Evolutionary conservation across 441 rosid genomes (phyloP).

Genomic region (Hura crepitans): DNA sequence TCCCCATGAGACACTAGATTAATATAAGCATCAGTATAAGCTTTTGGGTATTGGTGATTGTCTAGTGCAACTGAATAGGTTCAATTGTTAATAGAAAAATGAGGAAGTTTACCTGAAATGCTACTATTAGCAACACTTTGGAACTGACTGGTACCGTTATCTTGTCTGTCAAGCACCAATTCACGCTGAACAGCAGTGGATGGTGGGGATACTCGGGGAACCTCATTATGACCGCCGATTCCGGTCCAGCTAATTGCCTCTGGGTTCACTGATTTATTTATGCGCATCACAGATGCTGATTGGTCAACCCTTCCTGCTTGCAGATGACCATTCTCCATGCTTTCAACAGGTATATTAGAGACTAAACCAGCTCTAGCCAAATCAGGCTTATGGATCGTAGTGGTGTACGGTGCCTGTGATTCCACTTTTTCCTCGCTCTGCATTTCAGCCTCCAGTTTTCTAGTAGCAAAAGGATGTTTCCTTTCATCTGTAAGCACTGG

Average conservation of each 20-base stretch:
- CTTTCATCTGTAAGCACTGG: conserved; percentile 45
- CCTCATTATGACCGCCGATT: conserved; percentile 40
- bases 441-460: conserved; percentile 43
- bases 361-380: conserved; percentile 35
- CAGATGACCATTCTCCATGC: conserved; percentile 40
- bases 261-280: conserved; percentile 40
- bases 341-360: conserved; percentile 28
- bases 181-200: conserved; percentile 37
- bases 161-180: conserved; percentile 34
- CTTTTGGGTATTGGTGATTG: conserved; percentile 10
- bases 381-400: conserved; percentile 37
- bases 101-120: conserved; percentile 27
- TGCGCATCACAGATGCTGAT: conserved; percentile 35
- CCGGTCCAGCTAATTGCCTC: conserved; percentile 50
- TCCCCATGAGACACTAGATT: conserved; percentile 30
- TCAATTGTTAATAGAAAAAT: conserved; percentile 18
- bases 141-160: conserved; percentile 34
- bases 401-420: conserved; percentile 31
- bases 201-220: conserved; percentile 33
- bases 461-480: conserved; percentile 39
- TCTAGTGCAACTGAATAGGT: conserved; percentile 22
- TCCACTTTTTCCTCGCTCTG: conserved; percentile 48
- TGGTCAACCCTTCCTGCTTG: conserved; percentile 41
- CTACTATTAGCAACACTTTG: conserved; percentile 33
- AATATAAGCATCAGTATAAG: conserved; percentile 17